Base-by-base conservation (phyloP, 441 rosid genomes). In the Arabidopsis hybrid region DNA sequence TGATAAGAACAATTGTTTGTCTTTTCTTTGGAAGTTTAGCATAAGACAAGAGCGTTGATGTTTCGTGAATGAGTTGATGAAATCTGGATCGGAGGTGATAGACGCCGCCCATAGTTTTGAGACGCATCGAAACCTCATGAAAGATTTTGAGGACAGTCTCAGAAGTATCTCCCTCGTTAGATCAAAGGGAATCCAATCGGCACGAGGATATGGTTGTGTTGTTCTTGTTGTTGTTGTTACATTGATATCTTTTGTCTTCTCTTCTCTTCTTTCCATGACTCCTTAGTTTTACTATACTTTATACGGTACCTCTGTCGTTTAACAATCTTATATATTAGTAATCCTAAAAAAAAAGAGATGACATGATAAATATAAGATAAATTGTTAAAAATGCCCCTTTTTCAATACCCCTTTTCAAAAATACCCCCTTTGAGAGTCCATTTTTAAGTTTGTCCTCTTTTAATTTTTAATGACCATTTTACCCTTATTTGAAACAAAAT, bases 91-190 rank as follows among this genome's bases (percentile, higher is more conserved):
- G 18, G 11, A 65, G 12, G 36, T 52, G 50, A 67, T 0, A 52
- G 61, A 67, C n/a, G n/a, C n/a, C 0, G 71, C 60, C 61, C 71
- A 67, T 10, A 2, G 51, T 11, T 67, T 67, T 67, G 71, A 67
- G 31, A 67, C 61, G 8, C 31, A 67, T 42, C 39, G 62, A 40
- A 67, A 55, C 52, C 72, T 55, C 62, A 67, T 40, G 40, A 67
- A 14, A 55, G 62, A 40, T 67, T 10, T 42, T 40, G 61, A 8
- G 0, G 60, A 51, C 26, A 53, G 26, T 3, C 40, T 40, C 29
- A 67, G 0, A 67, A 67, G 71, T 67, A 39, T 53, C 51, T 67
- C 29, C 51, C 51, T 26, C 49, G 50, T 40, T 53, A 67, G 11
- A 9, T 67, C 71, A 26, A 53, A 67, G 11, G 71, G 51, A 53